A percentile compares a stretch with the other conserved stretches of the same genome.
These are phyloP conservation scores for Zygoascus sp. DNA, from an alignment of 1,139 yeast species.

Conservation along the genomic window DNA sequence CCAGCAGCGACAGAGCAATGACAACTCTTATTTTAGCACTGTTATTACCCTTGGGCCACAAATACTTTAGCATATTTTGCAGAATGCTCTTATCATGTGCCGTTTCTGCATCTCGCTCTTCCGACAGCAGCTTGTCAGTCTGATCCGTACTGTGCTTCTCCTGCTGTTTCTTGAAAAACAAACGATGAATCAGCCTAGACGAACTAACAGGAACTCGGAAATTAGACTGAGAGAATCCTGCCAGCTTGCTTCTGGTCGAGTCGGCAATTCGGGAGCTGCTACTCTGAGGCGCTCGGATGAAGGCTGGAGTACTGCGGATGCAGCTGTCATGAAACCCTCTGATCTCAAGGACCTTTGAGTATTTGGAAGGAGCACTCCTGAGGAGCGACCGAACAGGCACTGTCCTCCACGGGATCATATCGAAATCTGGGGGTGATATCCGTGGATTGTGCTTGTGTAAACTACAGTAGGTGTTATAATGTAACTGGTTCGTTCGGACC, in stretches of 20 bases:
- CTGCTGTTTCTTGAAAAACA: slow-evolving; percentile 1
- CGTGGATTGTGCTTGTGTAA: not conserved
- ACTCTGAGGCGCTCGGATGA: not conserved
- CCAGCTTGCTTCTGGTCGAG: not conserved
- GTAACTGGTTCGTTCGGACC: not conserved
- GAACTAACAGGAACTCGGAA: not conserved
- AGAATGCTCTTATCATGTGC: slow-evolving; percentile 27
- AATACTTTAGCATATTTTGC: slow-evolving; percentile 53
- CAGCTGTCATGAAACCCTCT: not conserved
- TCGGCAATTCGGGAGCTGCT: not conserved
- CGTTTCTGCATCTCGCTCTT: slow-evolving; percentile 11
- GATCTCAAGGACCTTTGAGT: not conserved
- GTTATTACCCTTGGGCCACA: slow-evolving; percentile 81
- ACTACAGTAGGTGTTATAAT: no score
- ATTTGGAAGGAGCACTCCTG: not conserved
- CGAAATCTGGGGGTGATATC: not conserved
- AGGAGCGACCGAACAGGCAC: not conserved
- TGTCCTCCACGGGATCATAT: slow-evolving; percentile 1
- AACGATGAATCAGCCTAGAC: not conserved
- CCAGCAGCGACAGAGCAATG: slow-evolving; percentile 64
- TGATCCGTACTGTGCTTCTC: not conserved
- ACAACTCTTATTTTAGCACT: slow-evolving; percentile 72
- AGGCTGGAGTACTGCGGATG: not conserved
- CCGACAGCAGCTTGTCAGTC: slow-evolving; percentile 3
- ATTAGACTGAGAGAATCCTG: not conserved